Evolutionary conservation across 1,284 basidiomycete genomes (phyloP), one percentile per base, ranked within the genome.

Genomic region (Austroboletus novae-zelandiae): DNA sequence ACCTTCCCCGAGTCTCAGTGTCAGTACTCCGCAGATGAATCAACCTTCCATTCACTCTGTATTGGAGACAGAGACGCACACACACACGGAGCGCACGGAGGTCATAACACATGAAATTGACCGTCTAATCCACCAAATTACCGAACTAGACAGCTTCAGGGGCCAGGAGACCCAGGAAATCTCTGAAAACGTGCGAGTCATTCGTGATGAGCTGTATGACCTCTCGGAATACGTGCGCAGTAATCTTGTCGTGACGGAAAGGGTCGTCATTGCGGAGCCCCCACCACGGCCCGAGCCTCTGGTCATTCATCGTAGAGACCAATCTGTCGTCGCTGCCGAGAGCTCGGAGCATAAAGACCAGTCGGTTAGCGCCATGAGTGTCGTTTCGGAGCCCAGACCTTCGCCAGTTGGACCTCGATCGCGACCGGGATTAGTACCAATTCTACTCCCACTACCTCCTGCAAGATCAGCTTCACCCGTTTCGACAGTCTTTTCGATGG

Each of bases 91-190:
- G 72, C 59, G 34, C 14, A 61, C 65, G 1, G 76, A 66, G 64
- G 79, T 74, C 51, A 64, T 86, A 44, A 78, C 76, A 5, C 74
- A 79, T n/a, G 87, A 90, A 57, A 74, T 91, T 23, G 81, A 84
- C 56, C 73, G 78, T 9, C 66, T 91, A 11, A 74, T 84, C 23
- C 78, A 85, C 10, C 80, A 84, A 52, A 65, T 91, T n/a, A 76
- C 82, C 29, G 75, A 79, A 9, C 71, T 84, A 32, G 80, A 89
- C 58, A 73, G 75, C 34, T 69, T 72, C 15, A 70, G 84, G 48
- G 81, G 79, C 0, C 72, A 77, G 2, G 87, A 91, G 56, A 78
- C 75, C 42, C 70, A 77, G 35, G 83, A 84, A 15, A 64, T 90
- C 20, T 74, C 77, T 1, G 79, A 80, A 35, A 81, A 83, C 55